phyloP scores from a whole-genome alignment of 371 early-diverging fungal species.

The Syncephalastrum contaminatum region DNA sequence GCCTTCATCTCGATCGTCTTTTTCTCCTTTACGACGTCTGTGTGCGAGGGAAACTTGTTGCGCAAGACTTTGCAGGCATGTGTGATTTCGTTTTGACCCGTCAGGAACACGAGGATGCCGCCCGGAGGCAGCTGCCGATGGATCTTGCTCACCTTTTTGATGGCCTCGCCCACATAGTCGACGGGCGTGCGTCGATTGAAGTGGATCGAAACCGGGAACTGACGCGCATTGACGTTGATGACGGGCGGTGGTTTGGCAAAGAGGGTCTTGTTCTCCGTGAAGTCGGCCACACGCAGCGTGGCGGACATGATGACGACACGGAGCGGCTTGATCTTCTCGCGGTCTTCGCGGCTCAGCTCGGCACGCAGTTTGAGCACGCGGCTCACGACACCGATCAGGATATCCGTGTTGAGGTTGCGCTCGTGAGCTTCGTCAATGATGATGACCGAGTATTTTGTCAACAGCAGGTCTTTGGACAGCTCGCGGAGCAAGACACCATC shows the following conservation, averaged over 20 bases:
- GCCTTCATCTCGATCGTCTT: constrained; percentile 33
- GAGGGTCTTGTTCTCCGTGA: constrained; percentile 80
- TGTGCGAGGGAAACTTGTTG: constrained; percentile 61
- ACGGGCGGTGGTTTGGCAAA: constrained; percentile 82
- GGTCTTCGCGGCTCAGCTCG: constrained; percentile 55
- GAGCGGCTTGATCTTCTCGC: constrained; percentile 71
- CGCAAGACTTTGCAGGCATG: constrained; percentile 73
- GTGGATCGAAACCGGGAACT: constrained; percentile 82
- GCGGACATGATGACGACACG: constrained; percentile 99
- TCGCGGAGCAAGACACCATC: constrained; percentile 99
- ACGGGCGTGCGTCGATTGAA: constrained; percentile 76
- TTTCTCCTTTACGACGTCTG: constrained; percentile 28
- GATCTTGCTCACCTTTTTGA: constrained; percentile 90
- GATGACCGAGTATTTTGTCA: constrained; percentile 92
- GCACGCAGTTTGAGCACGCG: constrained; percentile 75
- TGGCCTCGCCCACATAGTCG: constrained; percentile 80
- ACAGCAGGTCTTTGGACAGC: constrained; percentile 82
- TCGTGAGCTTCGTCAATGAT: constrained; percentile 99
- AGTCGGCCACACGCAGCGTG: constrained; percentile 92
- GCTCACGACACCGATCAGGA: constrained; percentile 93
- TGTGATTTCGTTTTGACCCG: constrained; percentile 91
- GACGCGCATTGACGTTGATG: constrained; percentile 92
- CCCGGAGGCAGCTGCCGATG: constrained; percentile 89
- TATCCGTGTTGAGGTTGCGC: constrained; percentile 96
- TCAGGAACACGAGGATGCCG: constrained; percentile 90